Evolutionary conservation across 257 asterid species (phyloP), one percentile per base, ranked within the genome.

Genomic region (Solanum bukasovii): DNA sequence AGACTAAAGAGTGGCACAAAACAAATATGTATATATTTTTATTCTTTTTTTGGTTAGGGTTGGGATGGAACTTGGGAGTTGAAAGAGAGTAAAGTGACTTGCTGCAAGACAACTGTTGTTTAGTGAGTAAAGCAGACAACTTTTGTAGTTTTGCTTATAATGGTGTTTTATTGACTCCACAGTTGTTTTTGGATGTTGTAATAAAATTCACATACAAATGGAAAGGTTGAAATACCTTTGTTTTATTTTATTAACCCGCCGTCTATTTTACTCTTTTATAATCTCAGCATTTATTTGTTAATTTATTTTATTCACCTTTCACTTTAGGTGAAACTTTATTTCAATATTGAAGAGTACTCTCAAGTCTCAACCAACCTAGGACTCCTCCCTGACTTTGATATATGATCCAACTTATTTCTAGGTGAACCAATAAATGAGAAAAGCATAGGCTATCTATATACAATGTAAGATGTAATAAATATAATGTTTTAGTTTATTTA

Each of bases 321-420:
- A 44, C 87, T 38, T 77, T 44, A 79, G 40, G 85, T 27, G 85
- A 79, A 42, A 29, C 38, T 84, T 91, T 20, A 34, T 16, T 87
- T 87, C 67, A 46, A 89, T 38, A 79, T 68, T 25, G 91, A 92
- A 86, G 85, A 52, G 87, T 91, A 91, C 89, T 34, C 35, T 34
- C 91, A 91, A 91, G 88, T 34, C 35, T 34, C 91, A 91, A 92
- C 95, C 92, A 92, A 92, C 93, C 65, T 44, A 37, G 16, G 70
- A 89, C 84, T 27, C 78, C 25, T 84, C 42, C 78, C 85, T 78
- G 89, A 88, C 68, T 65, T 89, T 90, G 88, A 88, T 89, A 91
- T 92, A 91, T 91, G 87, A 87, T 89, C 92, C 87, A 91, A 84
- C 92, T 25, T 86, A 85, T 67, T 88, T 92, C 77, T 91, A 87